Evolutionary conservation across 768 basidiomycete genomes (phyloP).

Genomic region (Kwoniella sp.): DNA sequence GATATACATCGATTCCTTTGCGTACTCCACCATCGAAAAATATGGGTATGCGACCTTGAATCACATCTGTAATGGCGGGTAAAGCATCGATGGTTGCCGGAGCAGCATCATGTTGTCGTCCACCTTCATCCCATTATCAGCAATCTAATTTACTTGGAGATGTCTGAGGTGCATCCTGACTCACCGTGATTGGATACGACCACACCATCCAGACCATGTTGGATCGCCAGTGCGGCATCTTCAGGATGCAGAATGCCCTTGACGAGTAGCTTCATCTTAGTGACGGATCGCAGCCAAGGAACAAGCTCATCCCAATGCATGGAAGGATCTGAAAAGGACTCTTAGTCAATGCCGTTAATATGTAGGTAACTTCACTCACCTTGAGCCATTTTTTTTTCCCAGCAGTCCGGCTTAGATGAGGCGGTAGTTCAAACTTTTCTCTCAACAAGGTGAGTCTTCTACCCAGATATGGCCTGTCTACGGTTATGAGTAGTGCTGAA

Average conservation of each 20-base stretch:
- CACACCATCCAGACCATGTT: constrained; percentile 37
- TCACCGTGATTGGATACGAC: constrained; percentile 49
- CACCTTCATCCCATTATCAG: constrained; percentile 49
- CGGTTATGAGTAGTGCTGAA: constrained; percentile 9
- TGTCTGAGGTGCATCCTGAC: not conserved
- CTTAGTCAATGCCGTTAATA: too few species aligned
- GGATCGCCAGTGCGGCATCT: constrained; percentile 37
- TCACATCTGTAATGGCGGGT: constrained; percentile 64
- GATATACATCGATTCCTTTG: constrained; percentile 70
- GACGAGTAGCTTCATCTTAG: constrained; percentile 10
- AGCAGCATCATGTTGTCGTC: constrained; percentile 70
- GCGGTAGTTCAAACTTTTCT: constrained; percentile 14
- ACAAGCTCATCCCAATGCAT: constrained; percentile 19
- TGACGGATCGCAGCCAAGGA: constrained; percentile 10
- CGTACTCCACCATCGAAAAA: constrained; percentile 73
- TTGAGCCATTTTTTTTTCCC: constrained; percentile 10
- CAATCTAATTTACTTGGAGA: too few species aligned
- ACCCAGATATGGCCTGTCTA: constrained; percentile 15
- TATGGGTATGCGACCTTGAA: constrained; percentile 15
- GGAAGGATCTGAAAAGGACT: constrained; percentile 1
- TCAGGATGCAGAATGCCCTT: constrained; percentile 17
- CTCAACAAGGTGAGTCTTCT: constrained; percentile 2
- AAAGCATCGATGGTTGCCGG: constrained; percentile 73
- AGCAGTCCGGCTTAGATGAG: constrained; percentile 6
- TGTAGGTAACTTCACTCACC: constrained; percentile 8